Evolutionary conservation across 2,329 filamentous ascomycete genomes (phyloP), one percentile per base, ranked within the genome.

Genomic region (Alternaria brassicicola): DNA sequence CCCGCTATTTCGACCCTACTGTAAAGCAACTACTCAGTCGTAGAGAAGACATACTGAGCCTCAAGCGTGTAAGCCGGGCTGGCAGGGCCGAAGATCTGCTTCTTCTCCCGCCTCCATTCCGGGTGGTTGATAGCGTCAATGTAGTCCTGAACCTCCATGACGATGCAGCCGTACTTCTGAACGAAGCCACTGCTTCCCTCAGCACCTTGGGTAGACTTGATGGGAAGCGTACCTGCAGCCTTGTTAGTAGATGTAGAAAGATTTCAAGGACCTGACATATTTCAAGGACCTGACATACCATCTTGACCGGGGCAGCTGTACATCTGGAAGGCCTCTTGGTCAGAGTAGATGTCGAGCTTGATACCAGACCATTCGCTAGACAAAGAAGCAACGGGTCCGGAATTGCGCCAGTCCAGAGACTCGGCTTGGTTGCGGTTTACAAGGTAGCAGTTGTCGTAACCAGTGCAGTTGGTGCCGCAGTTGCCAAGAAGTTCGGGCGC

Each of bases 51-150:
- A 63, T 82, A 82, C 28, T 70, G 67, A 10, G 80, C 80, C 69
- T 82, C 76, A 17, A 82, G 68, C 15, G 77, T 75, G 61, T 81
- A 82, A 10, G 79, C 75, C 5, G 69, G 71, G 62, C 78, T 76
- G 2, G 71, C 76, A 2, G 81, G 80, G 2, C 80, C 78, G 59
- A 80, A 84, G 59, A 84, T 81, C 61, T 84, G 77, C 71, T 76
- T 80, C 65, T 81, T 78, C 45, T 82, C 78, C 54, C 93, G 86
- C 58, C 87, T 87, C 94, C 94, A 97, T 77, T 92, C 86, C 0
- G 93, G 93, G 68, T 96, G 86, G 79, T 97, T 97, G 79, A 98
- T 95, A 25, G 85, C 93, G 74, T 96, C 93, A 72, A 97, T 96
- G 86, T 88, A 97, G 76, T 95, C 93, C 82, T 97, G 87, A 12